phyloP scores from a whole-genome alignment of 2,329 filamentous ascomycete species.

The Piedraia hortae region DNA sequence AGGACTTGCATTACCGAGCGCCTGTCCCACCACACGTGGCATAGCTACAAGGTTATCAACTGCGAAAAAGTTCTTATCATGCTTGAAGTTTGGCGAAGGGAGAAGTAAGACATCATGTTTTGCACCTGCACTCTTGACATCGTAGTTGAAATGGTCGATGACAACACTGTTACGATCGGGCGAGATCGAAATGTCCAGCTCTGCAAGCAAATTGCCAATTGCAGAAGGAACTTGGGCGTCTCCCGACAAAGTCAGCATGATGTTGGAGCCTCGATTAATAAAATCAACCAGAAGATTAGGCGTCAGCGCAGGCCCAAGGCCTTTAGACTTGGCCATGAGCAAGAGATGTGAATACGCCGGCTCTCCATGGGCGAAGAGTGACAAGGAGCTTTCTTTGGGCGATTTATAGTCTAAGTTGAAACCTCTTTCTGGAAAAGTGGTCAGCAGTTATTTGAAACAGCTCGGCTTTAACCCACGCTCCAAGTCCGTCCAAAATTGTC shows the following conservation, averaged over 20 bases:
- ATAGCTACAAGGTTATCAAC: conserved; percentile 49
- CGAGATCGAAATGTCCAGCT: conserved; percentile 74
- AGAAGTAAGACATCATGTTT: conserved; percentile 72
- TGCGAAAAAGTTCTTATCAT: conserved; percentile 56
- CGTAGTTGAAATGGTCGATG: conserved; percentile 91
- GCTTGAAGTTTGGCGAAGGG: conserved; percentile 32
- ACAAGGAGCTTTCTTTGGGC: conserved; percentile 49
- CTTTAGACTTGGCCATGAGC: conserved; percentile 72
- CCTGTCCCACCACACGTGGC: conserved; percentile 54
- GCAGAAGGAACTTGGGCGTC: conserved; percentile 40
- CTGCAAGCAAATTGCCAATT: conserved; percentile 51
- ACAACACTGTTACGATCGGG: conserved; percentile 60
- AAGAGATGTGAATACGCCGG: conserved; percentile 75
- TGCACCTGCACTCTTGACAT: conserved; percentile 45
- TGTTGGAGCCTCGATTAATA: conserved; percentile 71
- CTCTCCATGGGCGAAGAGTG: conserved; percentile 65
- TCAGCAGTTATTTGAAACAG: conserved; percentile 1
- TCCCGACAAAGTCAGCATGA: conserved; percentile 61
- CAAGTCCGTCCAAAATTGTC: conserved; percentile 50
- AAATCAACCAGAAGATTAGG: conserved; percentile 74
- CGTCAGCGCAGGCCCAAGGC: conserved; percentile 66
- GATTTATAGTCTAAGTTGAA: conserved; percentile 60
- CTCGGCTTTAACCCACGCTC: conserved; percentile 24
- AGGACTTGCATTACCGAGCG: conserved; percentile 45
- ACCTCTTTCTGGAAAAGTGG: conserved; percentile 36